Base-by-base conservation (phyloP, 345 rosid species). In the Carallia brachiata region DNA sequence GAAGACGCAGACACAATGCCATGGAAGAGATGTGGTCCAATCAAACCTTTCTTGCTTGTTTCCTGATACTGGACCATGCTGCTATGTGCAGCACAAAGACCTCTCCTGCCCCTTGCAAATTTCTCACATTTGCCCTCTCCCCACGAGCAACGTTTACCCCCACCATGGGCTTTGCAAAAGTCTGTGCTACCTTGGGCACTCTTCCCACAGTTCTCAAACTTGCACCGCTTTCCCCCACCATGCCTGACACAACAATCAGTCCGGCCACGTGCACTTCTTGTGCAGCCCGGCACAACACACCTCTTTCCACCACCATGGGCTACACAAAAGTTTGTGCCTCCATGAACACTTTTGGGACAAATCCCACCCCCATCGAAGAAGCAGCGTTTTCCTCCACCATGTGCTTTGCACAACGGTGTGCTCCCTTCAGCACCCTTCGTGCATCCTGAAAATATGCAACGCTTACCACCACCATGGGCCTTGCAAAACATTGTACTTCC, bases 151-250 rank as follows among this genome's bases (percentile, higher is more conserved):
- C 94, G 84, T 75, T 93, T 91, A 1, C 97, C 98, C 31, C 98
- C 98, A 16, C 98, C 98, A 10, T 93, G 97, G 4, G 97, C 98
- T 80, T 93, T 93, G 84, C 98, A 93, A 75, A 89, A 90, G 65
- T 93, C 94, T 0, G 97, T 93, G 75, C 96, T 93, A 17, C 98
- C 98, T 79, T 93, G 98, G 5, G 98, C 98, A 83, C 98, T 93
- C 86, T 93, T 93, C 81, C 78, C 91, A 63, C 98, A 93, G 39
- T 85, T 85, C 28, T 72, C 74, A 66, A 77, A 71, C 67, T 77
- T 89, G 44, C 97, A 93, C 39, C 96, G 85, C 71, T 91, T 93
- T 63, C 98, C 98, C 61, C 98, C 98, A 52, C 98, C 97, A 27
- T 93, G 98, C 75, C 77, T 85, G 64, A 93, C 98, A 57, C 98